phyloP scores from a whole-genome alignment of 2,329 filamentous ascomycete species.

The Truncatella angustata region DNA sequence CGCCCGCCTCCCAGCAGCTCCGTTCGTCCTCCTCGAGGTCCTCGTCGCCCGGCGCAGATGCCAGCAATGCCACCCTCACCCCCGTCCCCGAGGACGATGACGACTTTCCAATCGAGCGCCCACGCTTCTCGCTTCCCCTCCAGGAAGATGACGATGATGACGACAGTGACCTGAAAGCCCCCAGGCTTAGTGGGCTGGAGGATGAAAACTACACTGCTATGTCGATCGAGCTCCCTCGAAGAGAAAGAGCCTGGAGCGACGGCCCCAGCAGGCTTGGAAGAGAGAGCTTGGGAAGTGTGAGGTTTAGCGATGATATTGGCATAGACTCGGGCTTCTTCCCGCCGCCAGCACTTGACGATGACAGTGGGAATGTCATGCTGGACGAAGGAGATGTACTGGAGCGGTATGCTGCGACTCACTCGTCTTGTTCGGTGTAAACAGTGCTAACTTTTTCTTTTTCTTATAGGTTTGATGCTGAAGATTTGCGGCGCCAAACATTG shows the following conservation, averaged over 20 bases:
- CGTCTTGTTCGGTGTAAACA: no score
- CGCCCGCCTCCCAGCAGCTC: slow-evolving; percentile 44
- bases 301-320: slow-evolving; percentile 46
- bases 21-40: slow-evolving; percentile 48
- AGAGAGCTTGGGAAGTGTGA: slow-evolving; percentile 47
- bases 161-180: slow-evolving; percentile 48
- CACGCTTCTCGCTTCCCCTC: slow-evolving; percentile 55
- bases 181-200: slow-evolving; percentile 53
- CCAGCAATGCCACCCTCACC: slow-evolving; percentile 23
- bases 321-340: slow-evolving; percentile 54
- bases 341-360: slow-evolving; percentile 38
- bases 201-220: slow-evolving; percentile 58
- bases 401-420: slow-evolving; percentile 22
- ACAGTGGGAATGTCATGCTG: slow-evolving; percentile 32
- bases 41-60: slow-evolving; percentile 19
- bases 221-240: slow-evolving; percentile 59
- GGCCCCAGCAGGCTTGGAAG: slow-evolving; percentile 44
- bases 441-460: no score
- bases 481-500: slow-evolving; percentile 35
- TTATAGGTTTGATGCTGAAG: slow-evolving; percentile 44
- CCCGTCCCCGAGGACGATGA: slow-evolving; percentile 40
- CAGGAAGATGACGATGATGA: slow-evolving; percentile 47
- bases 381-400: slow-evolving; percentile 42
- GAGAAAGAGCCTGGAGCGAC: slow-evolving; percentile 51
- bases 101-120: slow-evolving; percentile 47